Conservation (phyloP, 2,329 filamentous ascomycete genomes). For the Teratosphaeria pseudoeucalypti region DNA sequence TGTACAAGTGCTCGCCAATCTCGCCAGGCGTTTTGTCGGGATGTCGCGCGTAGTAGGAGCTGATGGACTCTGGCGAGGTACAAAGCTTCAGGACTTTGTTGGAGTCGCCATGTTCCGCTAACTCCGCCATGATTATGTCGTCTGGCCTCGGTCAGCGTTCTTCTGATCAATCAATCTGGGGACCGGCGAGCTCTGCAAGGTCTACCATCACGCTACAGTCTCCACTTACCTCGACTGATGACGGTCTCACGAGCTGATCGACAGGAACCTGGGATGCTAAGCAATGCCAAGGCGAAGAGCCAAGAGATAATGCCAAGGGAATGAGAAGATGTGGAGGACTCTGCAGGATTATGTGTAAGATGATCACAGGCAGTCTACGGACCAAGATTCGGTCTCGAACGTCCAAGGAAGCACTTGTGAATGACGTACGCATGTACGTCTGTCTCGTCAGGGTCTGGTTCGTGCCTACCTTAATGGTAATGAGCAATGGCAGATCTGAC, state of each 20-base stretch:
- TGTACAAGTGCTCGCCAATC: conserved; percentile 16
- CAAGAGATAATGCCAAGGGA: neutral
- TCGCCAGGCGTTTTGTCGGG: conserved; percentile 15
- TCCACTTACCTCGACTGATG: neutral
- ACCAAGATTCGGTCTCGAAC: neutral
- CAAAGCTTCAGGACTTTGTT: conserved; percentile 7
- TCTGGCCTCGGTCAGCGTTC: neutral
- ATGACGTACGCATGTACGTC: neutral
- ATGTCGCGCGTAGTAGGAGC: conserved; percentile 15
- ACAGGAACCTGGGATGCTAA: neutral
- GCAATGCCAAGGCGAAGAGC: neutral
- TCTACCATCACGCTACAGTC: neutral
- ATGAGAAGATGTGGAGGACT: neutral
- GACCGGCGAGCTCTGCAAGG: neutral
- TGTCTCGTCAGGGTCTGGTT: neutral
- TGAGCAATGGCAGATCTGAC: neutral
- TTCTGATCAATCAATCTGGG: neutral
- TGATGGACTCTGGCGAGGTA: conserved; percentile 13
- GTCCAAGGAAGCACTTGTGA: neutral
- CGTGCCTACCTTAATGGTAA: neutral
- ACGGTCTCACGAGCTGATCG: neutral
- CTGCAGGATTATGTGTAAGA: neutral
- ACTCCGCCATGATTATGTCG: neutral
- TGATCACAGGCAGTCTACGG: neutral
- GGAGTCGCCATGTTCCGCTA: neutral